phyloP scores from a whole-genome alignment of 345 rosid genomes.

The Pelargonium nanum region DNA sequence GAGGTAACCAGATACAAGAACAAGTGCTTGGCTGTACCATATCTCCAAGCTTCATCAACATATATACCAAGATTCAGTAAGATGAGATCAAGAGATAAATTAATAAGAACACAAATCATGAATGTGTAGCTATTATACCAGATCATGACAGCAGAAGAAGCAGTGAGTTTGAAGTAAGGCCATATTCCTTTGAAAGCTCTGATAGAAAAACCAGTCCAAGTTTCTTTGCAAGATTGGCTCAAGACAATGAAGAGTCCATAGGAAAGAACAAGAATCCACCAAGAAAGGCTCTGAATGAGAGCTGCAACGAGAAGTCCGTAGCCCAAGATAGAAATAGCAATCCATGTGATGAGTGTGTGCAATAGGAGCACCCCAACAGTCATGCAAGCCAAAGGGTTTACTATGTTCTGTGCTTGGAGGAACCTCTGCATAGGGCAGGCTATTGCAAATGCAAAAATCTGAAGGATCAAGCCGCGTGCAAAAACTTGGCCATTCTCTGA shows the following conservation, averaged over 20 bases:
- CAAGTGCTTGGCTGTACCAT: slow-evolving; percentile 94
- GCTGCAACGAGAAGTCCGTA: slow-evolving; percentile 76
- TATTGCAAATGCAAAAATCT: slow-evolving; percentile 68
- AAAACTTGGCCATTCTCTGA: slow-evolving; percentile 64
- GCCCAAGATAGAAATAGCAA: slow-evolving; percentile 36
- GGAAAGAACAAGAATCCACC: slow-evolving; percentile 60
- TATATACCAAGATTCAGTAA: neutral
- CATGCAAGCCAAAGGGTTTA: slow-evolving; percentile 81
- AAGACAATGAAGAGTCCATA: slow-evolving; percentile 47
- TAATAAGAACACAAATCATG: neutral
- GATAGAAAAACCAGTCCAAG: slow-evolving; percentile 73
- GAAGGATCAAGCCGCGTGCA: slow-evolving; percentile 67
- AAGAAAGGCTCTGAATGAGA: slow-evolving; percentile 52
- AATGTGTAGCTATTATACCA: slow-evolving; percentile 33
- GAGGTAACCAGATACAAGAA: slow-evolving; percentile 76
- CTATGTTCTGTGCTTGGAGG: slow-evolving; percentile 93
- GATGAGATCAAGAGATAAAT: neutral
- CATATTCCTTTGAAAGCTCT: slow-evolving; percentile 63
- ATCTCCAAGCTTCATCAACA: slow-evolving; percentile 70
- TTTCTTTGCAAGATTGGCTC: slow-evolving; percentile 64
- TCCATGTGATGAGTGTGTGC: slow-evolving; percentile 59
- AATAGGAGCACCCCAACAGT: slow-evolving; percentile 58
- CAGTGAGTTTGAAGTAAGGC: slow-evolving; percentile 90
- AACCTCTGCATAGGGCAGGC: slow-evolving; percentile 84
- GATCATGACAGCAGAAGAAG: slow-evolving; percentile 81